A percentile compares a stretch with the other conserved stretches of the same genome.
Evolutionary conservation across 495 filamentous ascomycete species (phyloP).

Genomic region (Arthonia radiata): DNA sequence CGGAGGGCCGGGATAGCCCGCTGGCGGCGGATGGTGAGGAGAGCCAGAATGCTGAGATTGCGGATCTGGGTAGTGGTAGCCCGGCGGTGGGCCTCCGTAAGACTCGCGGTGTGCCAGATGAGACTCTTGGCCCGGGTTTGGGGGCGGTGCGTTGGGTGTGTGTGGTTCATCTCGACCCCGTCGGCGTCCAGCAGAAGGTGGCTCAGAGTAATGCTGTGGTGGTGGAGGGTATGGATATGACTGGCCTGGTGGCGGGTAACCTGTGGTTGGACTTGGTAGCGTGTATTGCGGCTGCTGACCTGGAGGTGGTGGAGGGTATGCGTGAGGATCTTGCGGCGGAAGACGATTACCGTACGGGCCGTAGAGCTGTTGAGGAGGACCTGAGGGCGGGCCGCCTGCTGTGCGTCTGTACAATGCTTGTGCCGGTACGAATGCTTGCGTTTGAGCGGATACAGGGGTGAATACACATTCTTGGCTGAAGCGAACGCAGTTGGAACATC

Average conservation of each 20-base stretch:
- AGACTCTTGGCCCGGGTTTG: slow-evolving; percentile 11
- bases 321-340: slow-evolving; percentile 25
- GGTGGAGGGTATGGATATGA: slow-evolving; percentile 4
- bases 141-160: slow-evolving; percentile 16
- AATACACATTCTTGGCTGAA: slow-evolving; percentile 76
- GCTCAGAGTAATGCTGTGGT: slow-evolving; percentile 8
- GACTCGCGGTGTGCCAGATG: slow-evolving; percentile 13
- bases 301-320: slow-evolving; percentile 20
- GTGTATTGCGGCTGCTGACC: slow-evolving; percentile 1
- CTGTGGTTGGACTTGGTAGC: slow-evolving; percentile 1
- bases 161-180: slow-evolving; percentile 15
- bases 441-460: slow-evolving; percentile 59
- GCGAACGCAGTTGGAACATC: slow-evolving; percentile 54
- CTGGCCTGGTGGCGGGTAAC: too few species aligned
- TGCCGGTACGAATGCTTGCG: slow-evolving; percentile 63
- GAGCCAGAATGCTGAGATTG: slow-evolving; percentile 16
- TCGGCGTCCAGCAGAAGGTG: too few species aligned
- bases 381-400: slow-evolving; percentile 11
- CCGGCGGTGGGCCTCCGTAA: too few species aligned
- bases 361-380: slow-evolving; percentile 27
- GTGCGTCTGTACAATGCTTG: slow-evolving; percentile 36
- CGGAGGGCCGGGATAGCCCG: slow-evolving; percentile 20
- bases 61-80: slow-evolving; percentile 22
- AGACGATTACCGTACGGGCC: slow-evolving; percentile 55
- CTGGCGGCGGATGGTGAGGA: slow-evolving; percentile 8